phyloP scores from a whole-genome alignment of 225 moss, liverwort and hornwort genomes.

The Physcomitrium patens region DNA sequence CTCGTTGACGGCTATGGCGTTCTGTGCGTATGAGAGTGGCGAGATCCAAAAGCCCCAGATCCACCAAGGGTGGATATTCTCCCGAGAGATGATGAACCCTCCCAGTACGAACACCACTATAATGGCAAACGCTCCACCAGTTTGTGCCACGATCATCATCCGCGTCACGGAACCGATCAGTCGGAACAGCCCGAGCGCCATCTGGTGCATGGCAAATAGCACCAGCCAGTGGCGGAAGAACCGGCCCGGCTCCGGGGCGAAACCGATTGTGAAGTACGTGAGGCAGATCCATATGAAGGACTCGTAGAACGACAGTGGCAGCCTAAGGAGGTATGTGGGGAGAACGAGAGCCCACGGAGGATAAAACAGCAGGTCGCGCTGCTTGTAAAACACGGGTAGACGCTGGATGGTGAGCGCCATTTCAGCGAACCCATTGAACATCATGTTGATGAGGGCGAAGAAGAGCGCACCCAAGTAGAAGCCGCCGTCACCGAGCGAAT shows the following conservation, averaged over 20 bases:
- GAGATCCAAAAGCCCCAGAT: constrained; percentile 75
- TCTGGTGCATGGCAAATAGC: constrained; percentile 83
- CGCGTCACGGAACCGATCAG: constrained; percentile 72
- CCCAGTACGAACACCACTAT: constrained; percentile 82
- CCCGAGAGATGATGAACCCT: constrained; percentile 77
- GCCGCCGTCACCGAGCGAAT: constrained; percentile 30
- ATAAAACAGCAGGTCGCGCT: constrained; percentile 62
- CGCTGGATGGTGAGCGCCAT: constrained; percentile 60
- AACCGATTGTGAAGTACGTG: constrained; percentile 74
- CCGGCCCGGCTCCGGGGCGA: constrained; percentile 62
- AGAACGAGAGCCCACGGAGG: constrained; percentile 82
- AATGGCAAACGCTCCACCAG: constrained; percentile 70
- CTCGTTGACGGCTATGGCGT: constrained; percentile 61
- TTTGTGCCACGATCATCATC: constrained; percentile 83
- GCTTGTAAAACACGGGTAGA: constrained; percentile 82
- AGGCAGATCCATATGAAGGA: constrained; percentile 38
- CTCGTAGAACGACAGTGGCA: constrained; percentile 69
- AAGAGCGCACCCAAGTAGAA: constrained; percentile 65
- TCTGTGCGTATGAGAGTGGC: constrained; percentile 66
- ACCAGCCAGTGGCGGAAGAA: constrained; percentile 82
- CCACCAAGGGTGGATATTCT: constrained; percentile 72
- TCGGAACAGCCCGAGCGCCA: constrained; percentile 84
- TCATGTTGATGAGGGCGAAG: constrained; percentile 67
- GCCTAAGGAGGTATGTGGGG: constrained; percentile 55
- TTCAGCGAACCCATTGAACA: constrained; percentile 79